phyloP scores from a whole-genome alignment of 805 yeast genomes.

The Teunomyces lycoperdinae region DNA sequence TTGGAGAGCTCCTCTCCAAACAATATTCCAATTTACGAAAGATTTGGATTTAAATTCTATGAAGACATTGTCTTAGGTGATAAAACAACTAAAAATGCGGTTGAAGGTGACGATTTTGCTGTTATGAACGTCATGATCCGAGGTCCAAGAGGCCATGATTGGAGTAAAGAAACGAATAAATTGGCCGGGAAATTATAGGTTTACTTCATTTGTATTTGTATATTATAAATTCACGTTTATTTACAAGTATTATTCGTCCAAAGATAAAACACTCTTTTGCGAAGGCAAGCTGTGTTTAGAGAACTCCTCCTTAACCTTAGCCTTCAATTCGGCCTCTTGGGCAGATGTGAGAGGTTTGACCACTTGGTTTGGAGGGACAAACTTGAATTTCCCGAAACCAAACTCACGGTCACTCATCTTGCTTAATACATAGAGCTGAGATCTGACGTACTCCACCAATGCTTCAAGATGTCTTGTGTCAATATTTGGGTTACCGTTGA shows the following conservation, averaged over 20 bases:
- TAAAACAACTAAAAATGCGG: constrained; percentile 16
- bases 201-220: neutral
- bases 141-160: constrained; percentile 32
- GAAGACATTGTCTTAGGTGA: constrained; percentile 48
- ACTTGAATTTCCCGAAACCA: constrained; percentile 84
- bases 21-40: constrained; percentile 53
- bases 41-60: constrained; percentile 49
- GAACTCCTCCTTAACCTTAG: constrained; percentile 50
- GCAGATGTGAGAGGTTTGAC: constrained; percentile 68
- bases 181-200: constrained; percentile 6
- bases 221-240: neutral
- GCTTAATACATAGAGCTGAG: constrained; percentile 83
- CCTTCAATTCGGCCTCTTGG: constrained; percentile 56
- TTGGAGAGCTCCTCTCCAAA: constrained; percentile 43
- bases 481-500: constrained; percentile 76
- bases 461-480: constrained; percentile 86
- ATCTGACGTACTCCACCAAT: constrained; percentile 83
- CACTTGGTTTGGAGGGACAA: constrained; percentile 77
- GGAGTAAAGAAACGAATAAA: constrained; percentile 20
- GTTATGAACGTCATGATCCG: constrained; percentile 46
- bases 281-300: constrained; percentile 59
- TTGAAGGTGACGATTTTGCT: constrained; percentile 40
- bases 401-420: constrained; percentile 88
- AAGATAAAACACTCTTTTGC: constrained; percentile 44
- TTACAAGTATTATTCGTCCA: constrained; percentile 32